Percentiles rank a stretch among this genome's conserved stretches.
phyloP scores from a whole-genome alignment of 2,329 filamentous ascomycete species.

The Daldinia sp. region DNA sequence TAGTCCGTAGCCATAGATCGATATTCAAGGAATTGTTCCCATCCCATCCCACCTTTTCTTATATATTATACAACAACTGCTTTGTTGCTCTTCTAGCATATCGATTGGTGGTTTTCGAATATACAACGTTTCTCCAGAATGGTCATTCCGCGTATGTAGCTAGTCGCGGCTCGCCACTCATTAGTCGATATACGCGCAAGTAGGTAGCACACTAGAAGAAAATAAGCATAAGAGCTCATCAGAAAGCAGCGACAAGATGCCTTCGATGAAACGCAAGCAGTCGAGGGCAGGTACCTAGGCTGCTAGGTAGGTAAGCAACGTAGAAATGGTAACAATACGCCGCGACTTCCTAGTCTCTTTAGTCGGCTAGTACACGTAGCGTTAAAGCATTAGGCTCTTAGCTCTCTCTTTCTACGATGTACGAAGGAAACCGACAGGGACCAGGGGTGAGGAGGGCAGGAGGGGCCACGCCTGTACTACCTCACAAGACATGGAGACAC shows the following conservation, averaged over 20 bases:
- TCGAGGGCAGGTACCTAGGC: neutral
- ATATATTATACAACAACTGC: neutral
- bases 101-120: conserved; percentile 16
- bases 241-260: conserved; percentile 1
- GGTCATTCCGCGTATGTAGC: conserved; percentile 7
- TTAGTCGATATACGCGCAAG: conserved; percentile 16
- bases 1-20: conserved; percentile 1
- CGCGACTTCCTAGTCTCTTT: neutral
- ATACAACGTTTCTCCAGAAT: conserved; percentile 18
- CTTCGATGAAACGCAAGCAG: conserved; percentile 15
- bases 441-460: conserved; percentile 16
- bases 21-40: neutral
- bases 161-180: conserved; percentile 6
- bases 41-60: conserved; percentile 6
- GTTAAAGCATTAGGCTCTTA: conserved; percentile 34
- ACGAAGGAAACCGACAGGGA: conserved; percentile 7
- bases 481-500: conserved; percentile 24
- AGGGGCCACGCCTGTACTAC: conserved; percentile 24
- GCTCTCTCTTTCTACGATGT: neutral
- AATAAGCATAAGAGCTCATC: conserved; percentile 20
- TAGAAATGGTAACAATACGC: conserved; percentile 12
- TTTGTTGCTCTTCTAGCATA: conserved; percentile 3
- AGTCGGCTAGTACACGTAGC: conserved; percentile 34
- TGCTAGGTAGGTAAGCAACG: conserved; percentile 22
- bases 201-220: conserved; percentile 23